A percentile compares a stretch with the other conserved stretches of the same genome.
These are phyloP conservation scores for Athelia psychrophila DNA, from an alignment of 1,284 basidiomycete genomes.

Conservation along the genomic window DNA sequence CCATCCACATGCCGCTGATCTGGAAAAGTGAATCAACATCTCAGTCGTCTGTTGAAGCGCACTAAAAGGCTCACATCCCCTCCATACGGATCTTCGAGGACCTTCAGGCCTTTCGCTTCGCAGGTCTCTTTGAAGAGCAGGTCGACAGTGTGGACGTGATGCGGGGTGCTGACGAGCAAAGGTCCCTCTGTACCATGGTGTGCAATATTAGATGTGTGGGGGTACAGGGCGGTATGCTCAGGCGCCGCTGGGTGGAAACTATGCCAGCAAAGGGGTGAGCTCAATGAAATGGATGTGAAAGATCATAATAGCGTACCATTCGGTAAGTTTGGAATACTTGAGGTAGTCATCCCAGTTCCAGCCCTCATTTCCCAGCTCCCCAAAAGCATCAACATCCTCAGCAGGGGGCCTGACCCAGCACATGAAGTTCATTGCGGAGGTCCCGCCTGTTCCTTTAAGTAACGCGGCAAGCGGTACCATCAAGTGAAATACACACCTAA, in stretches of 20 bases:
- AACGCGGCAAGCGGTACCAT: neutral
- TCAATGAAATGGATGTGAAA: no score
- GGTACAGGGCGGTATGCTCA: neutral
- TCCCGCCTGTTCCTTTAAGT: constrained; percentile 11
- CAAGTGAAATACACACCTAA: neutral
- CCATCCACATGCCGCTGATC: constrained; percentile 10
- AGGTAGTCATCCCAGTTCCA: neutral
- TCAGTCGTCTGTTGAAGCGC: neutral
- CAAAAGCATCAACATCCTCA: constrained; percentile 29
- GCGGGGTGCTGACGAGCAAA: neutral
- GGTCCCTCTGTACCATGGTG: neutral
- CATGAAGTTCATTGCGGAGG: constrained; percentile 22
- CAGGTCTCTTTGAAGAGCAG: neutral
- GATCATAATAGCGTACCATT: neutral
- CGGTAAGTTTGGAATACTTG: neutral
- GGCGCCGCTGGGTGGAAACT: neutral
- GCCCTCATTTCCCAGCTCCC: constrained; percentile 27
- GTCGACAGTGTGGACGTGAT: neutral
- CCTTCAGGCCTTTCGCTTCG: neutral
- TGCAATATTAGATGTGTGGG: neutral
- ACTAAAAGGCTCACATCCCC: neutral
- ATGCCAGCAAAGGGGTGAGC: no score
- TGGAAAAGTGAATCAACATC: neutral
- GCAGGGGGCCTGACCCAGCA: constrained; percentile 22
- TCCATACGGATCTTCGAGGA: constrained; percentile 1